Percentiles rank a stretch among this genome's conserved stretches.
phyloP scores from a whole-genome alignment of 495 filamentous ascomycete genomes.

The Penicillium waksmanii region DNA sequence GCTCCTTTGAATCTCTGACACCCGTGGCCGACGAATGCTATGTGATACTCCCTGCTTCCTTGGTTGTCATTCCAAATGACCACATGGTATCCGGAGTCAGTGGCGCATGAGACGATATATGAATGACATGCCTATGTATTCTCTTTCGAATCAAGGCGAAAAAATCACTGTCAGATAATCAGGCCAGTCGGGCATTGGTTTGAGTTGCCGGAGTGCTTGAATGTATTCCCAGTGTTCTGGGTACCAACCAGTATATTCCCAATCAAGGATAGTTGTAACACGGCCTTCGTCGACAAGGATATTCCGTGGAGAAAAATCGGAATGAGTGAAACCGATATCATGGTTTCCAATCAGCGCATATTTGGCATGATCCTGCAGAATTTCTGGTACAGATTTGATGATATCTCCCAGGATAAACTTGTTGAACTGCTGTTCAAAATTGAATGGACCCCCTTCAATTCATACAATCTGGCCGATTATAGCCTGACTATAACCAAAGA shows the following conservation, averaged over 20 bases:
- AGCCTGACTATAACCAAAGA: conserved; percentile 11
- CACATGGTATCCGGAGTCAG: neutral
- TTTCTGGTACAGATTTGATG: conserved; percentile 13
- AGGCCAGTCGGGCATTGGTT: conserved; percentile 8
- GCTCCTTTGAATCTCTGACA: too few relatives aligned
- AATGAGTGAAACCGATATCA: conserved; percentile 35
- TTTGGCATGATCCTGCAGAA: conserved; percentile 27
- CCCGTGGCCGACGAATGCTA: too few relatives aligned
- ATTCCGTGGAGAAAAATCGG: conserved; percentile 37
- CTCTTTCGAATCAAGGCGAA: conserved; percentile 18
- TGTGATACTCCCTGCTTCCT: neutral
- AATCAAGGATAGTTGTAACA: conserved; percentile 49
- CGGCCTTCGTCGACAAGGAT: conserved; percentile 34
- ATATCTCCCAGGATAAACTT: conserved; percentile 29
- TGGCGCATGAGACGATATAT: conserved; percentile 4
- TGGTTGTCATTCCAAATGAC: neutral
- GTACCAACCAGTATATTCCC: conserved; percentile 54
- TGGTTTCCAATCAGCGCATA: conserved; percentile 25
- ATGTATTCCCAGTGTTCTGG: conserved; percentile 55
- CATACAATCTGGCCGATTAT: conserved; percentile 17
- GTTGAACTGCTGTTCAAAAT: conserved; percentile 30
- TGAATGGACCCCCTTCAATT: conserved; percentile 32
- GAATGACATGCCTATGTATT: conserved; percentile 16
- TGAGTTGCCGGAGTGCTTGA: conserved; percentile 25
- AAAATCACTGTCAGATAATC: conserved; percentile 23